These are phyloP conservation scores for Beverwykella pulmonaria DNA, from an alignment of 495 filamentous ascomycete species.

Conservation along the genomic window DNA sequence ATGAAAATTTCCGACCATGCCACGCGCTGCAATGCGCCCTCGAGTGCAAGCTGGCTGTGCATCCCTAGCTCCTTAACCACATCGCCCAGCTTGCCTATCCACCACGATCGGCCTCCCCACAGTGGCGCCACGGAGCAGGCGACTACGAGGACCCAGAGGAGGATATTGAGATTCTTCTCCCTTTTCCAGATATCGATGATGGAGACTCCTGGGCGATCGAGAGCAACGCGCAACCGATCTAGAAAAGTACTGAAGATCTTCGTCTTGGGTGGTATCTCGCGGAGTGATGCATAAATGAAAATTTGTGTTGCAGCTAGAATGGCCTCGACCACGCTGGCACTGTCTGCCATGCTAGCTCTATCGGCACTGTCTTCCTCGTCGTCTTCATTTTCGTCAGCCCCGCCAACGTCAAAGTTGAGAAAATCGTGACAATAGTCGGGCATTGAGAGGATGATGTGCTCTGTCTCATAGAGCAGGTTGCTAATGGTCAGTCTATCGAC, in stretches of 20 bases:
- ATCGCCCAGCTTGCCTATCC: conserved; percentile 9
- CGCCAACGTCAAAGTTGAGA: conserved; percentile 17
- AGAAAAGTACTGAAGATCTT: conserved; percentile 34
- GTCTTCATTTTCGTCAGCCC: neutral
- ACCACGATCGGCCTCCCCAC: conserved; percentile 14
- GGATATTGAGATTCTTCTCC: conserved; percentile 22
- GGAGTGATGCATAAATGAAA: conserved; percentile 25
- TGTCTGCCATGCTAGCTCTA: conserved; percentile 12
- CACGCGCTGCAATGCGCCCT: conserved; percentile 11
- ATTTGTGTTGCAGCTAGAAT: conserved; percentile 25
- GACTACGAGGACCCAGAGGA: conserved; percentile 32
- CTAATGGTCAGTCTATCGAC: conserved; percentile 17
- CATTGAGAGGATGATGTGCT: conserved; percentile 22
- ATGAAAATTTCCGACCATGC: conserved; percentile 34
- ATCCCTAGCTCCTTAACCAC: conserved; percentile 18
- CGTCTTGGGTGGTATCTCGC: conserved; percentile 20
- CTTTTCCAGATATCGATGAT: conserved; percentile 20
- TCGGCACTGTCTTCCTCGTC: neutral
- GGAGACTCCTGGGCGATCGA: conserved; percentile 12
- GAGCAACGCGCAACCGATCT: conserved; percentile 10
- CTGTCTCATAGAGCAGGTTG: conserved; percentile 32
- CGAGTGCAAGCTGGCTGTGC: conserved; percentile 1
- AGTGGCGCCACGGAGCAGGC: conserved; percentile 8
- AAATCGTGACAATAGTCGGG: conserved; percentile 30
- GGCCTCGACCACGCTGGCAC: conserved; percentile 25